Evolutionary conservation across 2,329 filamentous ascomycete species (phyloP), one percentile per base, ranked within the genome.

Genomic region (Aspergillus intermedius): DNA sequence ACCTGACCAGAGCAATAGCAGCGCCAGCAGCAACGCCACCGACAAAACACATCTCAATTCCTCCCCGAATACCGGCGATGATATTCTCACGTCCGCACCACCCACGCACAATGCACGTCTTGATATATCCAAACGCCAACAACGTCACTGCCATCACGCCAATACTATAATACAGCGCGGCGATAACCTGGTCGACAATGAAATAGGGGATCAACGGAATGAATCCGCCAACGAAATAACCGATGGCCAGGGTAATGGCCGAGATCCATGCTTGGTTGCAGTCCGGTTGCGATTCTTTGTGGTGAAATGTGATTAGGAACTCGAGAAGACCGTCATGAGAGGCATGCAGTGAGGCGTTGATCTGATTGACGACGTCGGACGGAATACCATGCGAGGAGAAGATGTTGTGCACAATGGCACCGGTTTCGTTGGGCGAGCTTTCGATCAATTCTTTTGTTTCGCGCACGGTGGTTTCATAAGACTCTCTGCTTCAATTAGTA

Each of bases 141-240:
- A 74, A 50, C 3, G 69, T 70, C 15, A 73, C 54, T 1, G 52
- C 70, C 69, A 73, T 73, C 8, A 73, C 66, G 1, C 60, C 67
- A 48, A 71, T 67, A 48, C 69, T 72, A 55, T 59, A 69, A 49
- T 77, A 74, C 45, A 90, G 68, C 6, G 76, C 77, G 13, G 63
- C 52, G 30, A 68, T 59, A 5, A 79, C 72, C 22, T 70, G 60
- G 4, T 72, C 52, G 15, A 76, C 70, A 47, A 84, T 73, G 54
- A 88, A 83, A 68, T 88, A 88, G 0, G 85, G 85, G 39, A 86
- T 67, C 58, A 88, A 75, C 12, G 85, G 84, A n/a, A 88, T 77
- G 47, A 87, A 72, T 0, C 85, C 85, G 17, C 85, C 85, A 19
- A 87, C 65, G 46, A 88, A 82, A 63, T 88, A 88, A 32, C 83